Base-by-base conservation (phyloP, 495 filamentous ascomycete genomes). In the Daldinia bambusicola region DNA sequence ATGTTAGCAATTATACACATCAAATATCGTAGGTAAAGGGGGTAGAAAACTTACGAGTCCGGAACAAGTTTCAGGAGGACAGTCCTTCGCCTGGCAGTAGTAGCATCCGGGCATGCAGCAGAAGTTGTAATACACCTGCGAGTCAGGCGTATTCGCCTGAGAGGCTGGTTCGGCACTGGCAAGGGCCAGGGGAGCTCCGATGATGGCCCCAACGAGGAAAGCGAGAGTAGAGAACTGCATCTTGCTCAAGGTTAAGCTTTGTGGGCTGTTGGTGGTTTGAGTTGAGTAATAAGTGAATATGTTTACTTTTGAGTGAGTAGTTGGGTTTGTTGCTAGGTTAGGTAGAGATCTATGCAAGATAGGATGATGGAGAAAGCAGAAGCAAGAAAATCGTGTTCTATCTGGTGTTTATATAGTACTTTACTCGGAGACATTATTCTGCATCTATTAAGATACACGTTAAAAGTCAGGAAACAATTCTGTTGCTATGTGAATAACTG, bases 81-180 rank as follows among this genome's bases (percentile, higher is more conserved):
- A 64, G 14, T 45, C 26, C 2, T 8, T 0, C 2, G 6, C 1
- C 0, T 20, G 13, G 37, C 64, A 67, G 8, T 12, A 9, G n/a
- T 30, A 0, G 10, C 64, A 67, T 1, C 64, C 64, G 13, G 22
- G 18, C 4, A 26, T 31, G 34, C 64, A 67, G 56, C 64, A 67
- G 37, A 43, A 55, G 38, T 14, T 57, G 14, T 55, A 13, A 18
- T 36, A 43, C 34, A 56, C 22, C 14, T 40, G 45, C 45, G 9
- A 14, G 6, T 52, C 22, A 14, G 40, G 34, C 4, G 40, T n/a
- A 31, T 16, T 2, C 10, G 7, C 45, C 30, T 43, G 55, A 26
- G 26, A 26, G 12, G 55, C 16, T 4, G 55, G 55, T 0, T 22
- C 48, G 16, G 64, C 45, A 6, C 34, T 12, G 22, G 16, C 64